Conservation (phyloP, 495 filamentous ascomycete genomes). For the Glarea lozoyensis region DNA sequence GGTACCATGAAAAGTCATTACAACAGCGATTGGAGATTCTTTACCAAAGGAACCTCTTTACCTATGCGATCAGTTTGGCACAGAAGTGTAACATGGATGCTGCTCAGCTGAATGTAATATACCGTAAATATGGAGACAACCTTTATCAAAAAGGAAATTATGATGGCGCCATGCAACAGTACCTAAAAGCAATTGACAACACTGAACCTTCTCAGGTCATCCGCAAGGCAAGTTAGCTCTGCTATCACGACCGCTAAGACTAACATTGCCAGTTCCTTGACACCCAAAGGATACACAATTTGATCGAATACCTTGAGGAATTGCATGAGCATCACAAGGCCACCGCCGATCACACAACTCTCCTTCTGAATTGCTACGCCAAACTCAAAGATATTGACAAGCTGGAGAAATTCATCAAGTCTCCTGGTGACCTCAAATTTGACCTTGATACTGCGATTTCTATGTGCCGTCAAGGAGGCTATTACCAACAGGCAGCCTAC, state of each 20-base stretch:
- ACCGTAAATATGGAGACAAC: constrained; percentile 88
- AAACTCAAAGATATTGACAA: constrained; percentile 95
- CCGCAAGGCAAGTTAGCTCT: constrained; percentile 51
- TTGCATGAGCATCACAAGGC: constrained; percentile 90
- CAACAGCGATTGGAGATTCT: constrained; percentile 89
- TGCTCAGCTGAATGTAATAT: constrained; percentile 81
- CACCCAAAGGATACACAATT: constrained; percentile 90
- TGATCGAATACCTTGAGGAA: constrained; percentile 97
- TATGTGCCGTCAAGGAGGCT: constrained; percentile 98
- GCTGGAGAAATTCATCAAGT: constrained; percentile 92
- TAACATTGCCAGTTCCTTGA: constrained; percentile 61
- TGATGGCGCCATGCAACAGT: constrained; percentile 97
- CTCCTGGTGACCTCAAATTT: constrained; percentile 89
- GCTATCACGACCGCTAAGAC: neutral
- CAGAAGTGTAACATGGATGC: constrained; percentile 75
- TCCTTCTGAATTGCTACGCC: constrained; percentile 93
- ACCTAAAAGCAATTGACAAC: constrained; percentile 89
- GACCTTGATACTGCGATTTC: constrained; percentile 94
- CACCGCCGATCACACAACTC: constrained; percentile 91
- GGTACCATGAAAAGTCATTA: constrained; percentile 86
- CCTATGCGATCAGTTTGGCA: constrained; percentile 85
- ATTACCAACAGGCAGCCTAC: constrained; percentile 93
- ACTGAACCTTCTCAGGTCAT: constrained; percentile 94
- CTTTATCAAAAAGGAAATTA: constrained; percentile 93
- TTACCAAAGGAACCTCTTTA: constrained; percentile 87